Percentiles rank a stretch among this genome's conserved stretches.
Conservation (phyloP, 2,329 filamentous ascomycete genomes). For the Arachnopeziza araneosa region DNA sequence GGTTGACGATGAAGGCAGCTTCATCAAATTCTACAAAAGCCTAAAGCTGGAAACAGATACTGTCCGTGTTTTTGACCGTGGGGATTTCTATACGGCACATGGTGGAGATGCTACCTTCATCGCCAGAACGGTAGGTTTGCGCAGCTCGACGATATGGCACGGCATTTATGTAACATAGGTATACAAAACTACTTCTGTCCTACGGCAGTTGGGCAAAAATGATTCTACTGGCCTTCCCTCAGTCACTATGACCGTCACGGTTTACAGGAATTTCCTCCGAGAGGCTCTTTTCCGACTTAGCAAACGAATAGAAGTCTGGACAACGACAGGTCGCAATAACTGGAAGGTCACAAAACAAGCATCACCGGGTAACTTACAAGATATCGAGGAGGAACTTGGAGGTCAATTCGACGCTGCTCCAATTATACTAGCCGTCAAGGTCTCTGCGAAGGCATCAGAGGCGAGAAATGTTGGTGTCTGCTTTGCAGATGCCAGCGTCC, state of each 20-base stretch:
- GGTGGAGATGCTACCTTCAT: slow-evolving; percentile 81
- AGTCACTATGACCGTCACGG: slow-evolving; percentile 91
- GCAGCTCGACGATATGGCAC: not conserved
- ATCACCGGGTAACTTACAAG: slow-evolving; percentile 92
- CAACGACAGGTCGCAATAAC: slow-evolving; percentile 71
- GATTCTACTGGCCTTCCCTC: slow-evolving; percentile 83
- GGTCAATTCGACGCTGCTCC: slow-evolving; percentile 85
- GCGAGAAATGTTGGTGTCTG: slow-evolving; percentile 87
- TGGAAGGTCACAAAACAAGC: slow-evolving; percentile 92
- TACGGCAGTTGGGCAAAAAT: slow-evolving; percentile 80
- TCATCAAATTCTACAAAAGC: slow-evolving; percentile 95
- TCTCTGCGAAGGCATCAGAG: slow-evolving; percentile 81
- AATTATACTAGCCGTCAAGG: slow-evolving; percentile 92
- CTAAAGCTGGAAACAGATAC: slow-evolving; percentile 67
- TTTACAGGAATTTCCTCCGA: slow-evolving; percentile 91
- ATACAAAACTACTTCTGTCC: slow-evolving; percentile 95
- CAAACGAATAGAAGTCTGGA: slow-evolving; percentile 88
- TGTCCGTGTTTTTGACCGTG: slow-evolving; percentile 86
- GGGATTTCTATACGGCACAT: slow-evolving; percentile 94
- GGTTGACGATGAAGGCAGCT: slow-evolving; percentile 95
- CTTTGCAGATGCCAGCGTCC: slow-evolving; percentile 93
- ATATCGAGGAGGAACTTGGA: slow-evolving; percentile 92
- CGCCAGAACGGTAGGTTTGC: slow-evolving; percentile 57
- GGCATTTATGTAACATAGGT: slow-evolving; percentile 46
- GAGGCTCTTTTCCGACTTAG: slow-evolving; percentile 89